A percentile compares a stretch with the other conserved stretches of the same genome.
These are phyloP conservation scores for Jacaranda copaia DNA, from an alignment of 257 asterid genomes.

Conservation along the genomic window DNA sequence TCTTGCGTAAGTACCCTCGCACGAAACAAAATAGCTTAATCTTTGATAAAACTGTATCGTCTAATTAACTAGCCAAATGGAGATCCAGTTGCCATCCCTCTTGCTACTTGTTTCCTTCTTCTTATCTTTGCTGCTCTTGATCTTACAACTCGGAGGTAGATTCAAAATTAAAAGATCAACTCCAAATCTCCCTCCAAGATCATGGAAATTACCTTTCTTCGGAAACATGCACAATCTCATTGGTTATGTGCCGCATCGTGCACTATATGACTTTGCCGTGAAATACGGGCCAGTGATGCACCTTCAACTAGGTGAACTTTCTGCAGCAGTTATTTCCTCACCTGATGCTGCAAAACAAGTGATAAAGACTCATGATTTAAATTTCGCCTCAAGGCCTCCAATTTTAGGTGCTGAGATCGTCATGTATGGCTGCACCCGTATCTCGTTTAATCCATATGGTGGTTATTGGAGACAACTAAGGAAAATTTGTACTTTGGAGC, in stretches of 20 bases:
- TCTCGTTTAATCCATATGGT: constrained; percentile 41
- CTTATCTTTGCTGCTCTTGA: constrained; percentile 4
- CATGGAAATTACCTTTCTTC: constrained; percentile 42
- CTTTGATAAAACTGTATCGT: neutral
- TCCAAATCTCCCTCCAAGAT: constrained; percentile 45
- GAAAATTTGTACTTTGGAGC: constrained; percentile 50
- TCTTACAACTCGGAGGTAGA: constrained; percentile 20
- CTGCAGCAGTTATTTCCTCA: constrained; percentile 40
- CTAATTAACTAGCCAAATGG: neutral
- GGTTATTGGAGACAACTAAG: constrained; percentile 54
- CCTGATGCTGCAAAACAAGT: constrained; percentile 43
- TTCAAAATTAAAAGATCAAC: neutral
- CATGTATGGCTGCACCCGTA: constrained; percentile 30
- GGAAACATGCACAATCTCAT: constrained; percentile 50
- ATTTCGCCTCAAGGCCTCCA: constrained; percentile 47
- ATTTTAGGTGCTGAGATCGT: constrained; percentile 34
- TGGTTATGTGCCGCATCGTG: constrained; percentile 36
- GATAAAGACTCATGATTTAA: constrained; percentile 46
- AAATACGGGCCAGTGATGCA: constrained; percentile 52
- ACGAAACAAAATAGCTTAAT: too few relatives aligned
- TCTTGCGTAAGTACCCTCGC: neutral
- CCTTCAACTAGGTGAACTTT: constrained; percentile 43
- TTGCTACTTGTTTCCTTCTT: neutral
- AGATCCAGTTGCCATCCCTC: constrained; percentile 10
- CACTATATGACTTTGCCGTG: constrained; percentile 34